Conservation (phyloP, 139 green algal species). For the Tetratostichococcus sp. region DNA sequence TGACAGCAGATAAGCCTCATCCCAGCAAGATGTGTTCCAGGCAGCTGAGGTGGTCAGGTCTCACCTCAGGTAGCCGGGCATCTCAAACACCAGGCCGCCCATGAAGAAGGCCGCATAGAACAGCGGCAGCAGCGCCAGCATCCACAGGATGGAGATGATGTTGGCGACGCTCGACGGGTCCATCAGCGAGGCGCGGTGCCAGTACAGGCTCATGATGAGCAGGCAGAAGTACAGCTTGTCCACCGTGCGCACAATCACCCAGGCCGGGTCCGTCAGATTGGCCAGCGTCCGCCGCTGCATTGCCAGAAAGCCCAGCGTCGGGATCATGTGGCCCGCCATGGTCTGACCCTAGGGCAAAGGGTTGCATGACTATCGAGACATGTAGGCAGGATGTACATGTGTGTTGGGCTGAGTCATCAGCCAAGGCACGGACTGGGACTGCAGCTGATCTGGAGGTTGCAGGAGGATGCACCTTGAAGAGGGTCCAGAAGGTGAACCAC, state of each 20-base stretch:
- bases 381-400: no score
- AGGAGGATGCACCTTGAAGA: not conserved
- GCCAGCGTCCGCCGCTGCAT: not conserved
- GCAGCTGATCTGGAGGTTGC: no score
- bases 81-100: no score
- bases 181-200: no score
- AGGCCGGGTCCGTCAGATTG: not conserved
- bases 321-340: no score
- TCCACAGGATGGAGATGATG: constrained; percentile 77
- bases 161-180: constrained; percentile 28
- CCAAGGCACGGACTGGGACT: no score
- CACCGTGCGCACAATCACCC: not conserved
- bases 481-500: not conserved
- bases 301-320: no score
- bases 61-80: not conserved
- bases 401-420: no score
- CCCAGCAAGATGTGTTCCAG: not conserved
- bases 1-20: constrained; percentile 1
- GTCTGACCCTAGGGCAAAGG: no score
- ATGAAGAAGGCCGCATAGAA: constrained; percentile 55
- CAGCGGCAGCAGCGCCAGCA: constrained; percentile 63
- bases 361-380: no score
- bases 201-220: constrained; percentile 1
- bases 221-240: not conserved
- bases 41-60: no score